Evolutionary conservation across 192 early-diverging fungal genomes (phyloP), one percentile per base, ranked within the genome.

Genomic region (Coemansia sp.): DNA sequence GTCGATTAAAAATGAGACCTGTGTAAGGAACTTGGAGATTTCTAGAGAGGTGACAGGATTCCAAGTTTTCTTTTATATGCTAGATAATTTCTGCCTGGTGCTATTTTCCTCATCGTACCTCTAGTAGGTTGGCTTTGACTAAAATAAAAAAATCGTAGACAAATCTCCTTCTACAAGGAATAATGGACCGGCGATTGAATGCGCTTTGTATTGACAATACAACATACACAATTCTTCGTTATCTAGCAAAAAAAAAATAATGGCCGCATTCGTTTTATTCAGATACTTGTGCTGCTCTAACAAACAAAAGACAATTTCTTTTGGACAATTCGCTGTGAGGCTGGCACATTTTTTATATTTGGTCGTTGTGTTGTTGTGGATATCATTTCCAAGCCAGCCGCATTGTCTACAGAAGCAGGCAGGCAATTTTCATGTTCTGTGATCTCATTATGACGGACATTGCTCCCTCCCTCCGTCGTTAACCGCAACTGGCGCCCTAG

Each of bases 1-100:
- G 33, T 59, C 60, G 71, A 57, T 61, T 63, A 57, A 77, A 70
- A 39, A 67, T 70, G 63, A 76, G 74, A 70, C 64, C 74, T 72
- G 35, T 16, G 39, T 51, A 45, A 67, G 74, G 68, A 76, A 50
- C 74, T 76, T 76, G 54, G 35, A 48, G 59, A 57, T 66, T 45
- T 33, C 31, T n/a, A 7, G 31, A 34, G 6, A 11, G 17, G 24
- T 57, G 54, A n/a, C 54, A 34, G 54, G 54, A 57, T 35, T 35
- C 51, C 27, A 31, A 14, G 9, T 10, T 11, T 27, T 27, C 29
- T 11, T 34, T 57, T 57, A 57, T 57, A 57, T 8, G 13, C 54
- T 13, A 31, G 17, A 56, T 14, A 57, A 4, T 6, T 1, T 31
- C 14, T 16, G 31, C 6, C 17, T 36, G 33, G 16, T 17, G 16